Base-by-base conservation (phyloP, 148 eudicot genomes). In the Euryodendron excelsum region DNA sequence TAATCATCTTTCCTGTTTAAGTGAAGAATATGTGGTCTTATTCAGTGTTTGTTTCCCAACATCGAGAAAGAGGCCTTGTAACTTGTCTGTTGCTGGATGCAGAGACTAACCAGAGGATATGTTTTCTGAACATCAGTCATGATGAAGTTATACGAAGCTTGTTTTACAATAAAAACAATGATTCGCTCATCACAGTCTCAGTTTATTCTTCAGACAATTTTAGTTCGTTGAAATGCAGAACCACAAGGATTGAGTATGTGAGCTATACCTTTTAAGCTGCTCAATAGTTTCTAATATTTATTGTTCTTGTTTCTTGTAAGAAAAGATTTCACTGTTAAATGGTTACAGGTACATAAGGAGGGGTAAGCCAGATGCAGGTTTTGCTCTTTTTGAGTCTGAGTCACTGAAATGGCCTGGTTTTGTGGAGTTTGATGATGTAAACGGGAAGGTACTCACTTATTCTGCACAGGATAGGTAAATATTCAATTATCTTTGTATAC, bases 381-480 rank as follows among this genome's bases (percentile, higher is more conserved):
- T 93, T 85, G 88, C 98, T 52, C 95, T 96, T 63, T 96, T 96
- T 82, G 99, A 96, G 88, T 89, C 97, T 0, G 99, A 96, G 80
- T 96, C 99, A 17, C 79, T 96, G 80, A 96, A 96, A 82, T 96
- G 98, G 98, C 99, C 99, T 37, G 98, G 99, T n/a, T 96, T 96
- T 92, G 99, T 96, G 37, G 99, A 96, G 85, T 96, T 93, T 79
- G 98, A 96, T 89, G 98, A 96, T 87, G 98, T 96, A 36, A 96
- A 93, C 78, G 97, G 97, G 73, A 93, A 93, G 85, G 95, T 93
- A 73, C 95, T 91, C 70, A 93, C 97, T 45, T 93, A 91, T 74
- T 93, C 97, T 79, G 95, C 95, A 80, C 93, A 91, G 61, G 97
- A 91, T 83, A 91, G 95, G 97, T 88, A 85, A 80, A 36, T 71